Percentiles rank a stretch among this genome's conserved stretches.
Conservation (phyloP, 2,329 filamentous ascomycete species). For the Shiraia sp. region DNA sequence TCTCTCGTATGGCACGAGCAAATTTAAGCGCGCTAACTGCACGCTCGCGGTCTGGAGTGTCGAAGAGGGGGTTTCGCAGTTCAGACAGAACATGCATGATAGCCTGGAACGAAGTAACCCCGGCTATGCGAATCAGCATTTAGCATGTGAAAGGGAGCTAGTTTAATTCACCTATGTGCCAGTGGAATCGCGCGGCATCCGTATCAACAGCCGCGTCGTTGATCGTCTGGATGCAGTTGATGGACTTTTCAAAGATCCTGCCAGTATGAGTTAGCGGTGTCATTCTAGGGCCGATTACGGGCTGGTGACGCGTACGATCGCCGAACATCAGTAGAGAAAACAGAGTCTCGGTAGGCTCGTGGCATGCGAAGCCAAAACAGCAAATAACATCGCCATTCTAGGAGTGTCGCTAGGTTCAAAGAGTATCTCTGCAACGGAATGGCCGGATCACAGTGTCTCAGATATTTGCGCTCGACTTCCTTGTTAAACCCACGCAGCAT, state of each 20-base stretch:
- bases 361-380: constrained; percentile 47
- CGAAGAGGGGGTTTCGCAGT: constrained; percentile 42
- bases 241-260: constrained; percentile 45
- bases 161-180: constrained; percentile 40
- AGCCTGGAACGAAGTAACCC: constrained; percentile 39
- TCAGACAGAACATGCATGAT: constrained; percentile 47
- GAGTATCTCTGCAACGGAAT: constrained; percentile 37
- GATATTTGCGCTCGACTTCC: constrained; percentile 37
- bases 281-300: neutral
- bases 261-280: constrained; percentile 1
- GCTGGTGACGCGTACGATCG: constrained; percentile 31
- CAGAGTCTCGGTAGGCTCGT: constrained; percentile 39
- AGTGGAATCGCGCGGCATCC: constrained; percentile 43
- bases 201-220: constrained; percentile 41
- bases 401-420: constrained; percentile 34
- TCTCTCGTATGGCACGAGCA: constrained; percentile 36
- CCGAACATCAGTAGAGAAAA: constrained; percentile 41
- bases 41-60: constrained; percentile 39
- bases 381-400: constrained; percentile 45
- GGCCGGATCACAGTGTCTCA: constrained; percentile 36
- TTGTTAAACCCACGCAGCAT: constrained; percentile 43
- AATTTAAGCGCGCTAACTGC: constrained; percentile 40
- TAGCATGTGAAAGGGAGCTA: neutral
- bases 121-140: constrained; percentile 23
- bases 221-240: constrained; percentile 44